Base-by-base conservation (phyloP, 208 protist genomes). In the Angomonas deanei region DNA sequence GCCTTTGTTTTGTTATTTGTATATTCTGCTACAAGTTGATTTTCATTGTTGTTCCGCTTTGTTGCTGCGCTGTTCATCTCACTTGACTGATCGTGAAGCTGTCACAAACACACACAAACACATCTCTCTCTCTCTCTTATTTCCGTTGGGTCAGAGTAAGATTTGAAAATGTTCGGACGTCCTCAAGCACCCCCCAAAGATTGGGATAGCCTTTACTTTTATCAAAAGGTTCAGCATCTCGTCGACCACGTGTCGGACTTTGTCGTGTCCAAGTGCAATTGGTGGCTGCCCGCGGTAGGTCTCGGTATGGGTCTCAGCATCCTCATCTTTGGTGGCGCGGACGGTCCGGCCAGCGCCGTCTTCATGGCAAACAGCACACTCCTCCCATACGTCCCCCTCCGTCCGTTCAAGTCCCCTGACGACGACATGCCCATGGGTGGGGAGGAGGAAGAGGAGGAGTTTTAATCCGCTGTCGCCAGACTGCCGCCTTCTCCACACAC, bases 181-280 rank as follows among this genome's bases (percentile, higher is more conserved):
- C 77, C 82, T 1, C 61, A 59, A 17, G 71, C 79, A 1, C 82
- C 82, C 17, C 79, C 84, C 61, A 91, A 85, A 68, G 77, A 88
- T 38, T 95, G 89, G 89, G 67, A 65, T 39, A 81, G 72, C 26
- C 89, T 92, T 82, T 92, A 92, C 76, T 84, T 95, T 32, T 89
- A 93, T 68, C 80, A 95, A 54, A 89, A 82, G 61, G 24, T 95
- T 48, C 86, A 77, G 47, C 86, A 93, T 68, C 80, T 95, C 56
- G 65, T 92, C 24, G 84, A 95, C 61, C 80, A 92, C 73, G 80
- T 69, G 42, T 52, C 78, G 21, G 73, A 93, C 62, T 92, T 78
- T 50, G 66, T 95, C 48, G 74, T 93, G 32, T 71, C 77, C 15
- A 93, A 93, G 66, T 60, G 78, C 36, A 78, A 86, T 61, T 95